Evolutionary conservation across 345 rosid species (phyloP).

Genomic region (Lumnitzera racemosa): DNA sequence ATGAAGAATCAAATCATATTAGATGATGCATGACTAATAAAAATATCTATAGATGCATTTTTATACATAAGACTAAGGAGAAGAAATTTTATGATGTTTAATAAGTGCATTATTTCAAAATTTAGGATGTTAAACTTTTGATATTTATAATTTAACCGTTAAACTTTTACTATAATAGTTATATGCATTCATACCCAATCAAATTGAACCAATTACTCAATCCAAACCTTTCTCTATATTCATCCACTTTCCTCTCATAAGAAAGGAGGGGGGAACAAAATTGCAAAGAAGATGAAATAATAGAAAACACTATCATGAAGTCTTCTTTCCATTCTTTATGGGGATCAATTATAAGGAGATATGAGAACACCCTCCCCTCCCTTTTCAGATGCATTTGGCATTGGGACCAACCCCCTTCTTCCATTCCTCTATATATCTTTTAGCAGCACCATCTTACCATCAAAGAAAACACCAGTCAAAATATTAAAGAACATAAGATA

Average conservation of each 20-base stretch:
- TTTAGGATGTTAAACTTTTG: too few relatives aligned
- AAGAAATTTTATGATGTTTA: too few relatives aligned
- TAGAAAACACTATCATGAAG: constrained; percentile 28
- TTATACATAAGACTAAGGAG: too few relatives aligned
- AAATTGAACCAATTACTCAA: background rate
- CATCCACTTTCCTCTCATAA: constrained; percentile 16
- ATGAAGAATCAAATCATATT: too few relatives aligned
- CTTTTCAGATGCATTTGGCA: constrained; percentile 23
- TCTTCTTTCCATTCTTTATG: constrained; percentile 25
- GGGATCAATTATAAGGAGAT: constrained; percentile 22
- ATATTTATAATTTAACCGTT: background rate
- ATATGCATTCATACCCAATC: background rate
- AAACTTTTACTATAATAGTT: background rate
- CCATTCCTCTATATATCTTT: constrained; percentile 9
- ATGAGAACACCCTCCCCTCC: constrained; percentile 21
- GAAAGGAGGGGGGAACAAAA: constrained; percentile 3
- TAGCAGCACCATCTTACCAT: constrained; percentile 20
- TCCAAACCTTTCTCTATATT: background rate
- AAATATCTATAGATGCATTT: too few relatives aligned
- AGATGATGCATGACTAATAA: too few relatives aligned
- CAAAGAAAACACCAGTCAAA: constrained; percentile 1
- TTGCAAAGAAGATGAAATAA: constrained; percentile 13
- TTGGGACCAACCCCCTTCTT: constrained; percentile 18
- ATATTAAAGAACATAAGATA: background rate
- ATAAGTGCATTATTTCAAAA: too few relatives aligned